A percentile compares a stretch with the other conserved stretches of the same genome.
Conservation (phyloP, 305 asterid genomes). For the Withania somnifera region DNA sequence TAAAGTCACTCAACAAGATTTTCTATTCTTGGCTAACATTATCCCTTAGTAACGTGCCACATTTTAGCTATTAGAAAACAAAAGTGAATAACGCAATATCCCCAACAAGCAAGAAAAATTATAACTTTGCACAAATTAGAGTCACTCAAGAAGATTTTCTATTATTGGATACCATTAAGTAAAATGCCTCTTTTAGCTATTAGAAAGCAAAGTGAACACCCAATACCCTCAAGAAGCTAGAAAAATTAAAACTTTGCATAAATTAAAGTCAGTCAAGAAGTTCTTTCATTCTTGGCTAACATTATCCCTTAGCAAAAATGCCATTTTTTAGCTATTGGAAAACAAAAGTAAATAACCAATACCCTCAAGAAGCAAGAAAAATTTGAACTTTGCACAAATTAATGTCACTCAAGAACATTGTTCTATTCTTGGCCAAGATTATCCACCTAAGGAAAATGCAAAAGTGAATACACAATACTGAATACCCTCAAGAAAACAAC, state of each 20-base stretch:
- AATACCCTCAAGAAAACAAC: too few relatives aligned
- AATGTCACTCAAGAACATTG: neutral
- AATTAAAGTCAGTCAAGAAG: neutral
- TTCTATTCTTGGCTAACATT: constrained; percentile 8
- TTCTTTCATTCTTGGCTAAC: constrained; percentile 4
- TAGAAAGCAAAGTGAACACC: neutral
- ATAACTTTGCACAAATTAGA: neutral
- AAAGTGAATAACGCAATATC: neutral
- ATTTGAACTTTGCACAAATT: neutral
- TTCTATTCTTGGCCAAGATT: too few relatives aligned
- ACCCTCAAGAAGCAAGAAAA: neutral
- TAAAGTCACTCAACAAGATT: neutral
- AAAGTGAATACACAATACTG: too few relatives aligned
- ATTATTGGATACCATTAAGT: constrained; percentile 7
- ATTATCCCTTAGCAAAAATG: neutral
- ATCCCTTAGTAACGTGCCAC: neutral
- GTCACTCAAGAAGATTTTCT: neutral
- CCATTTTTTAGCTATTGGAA: constrained; percentile 13
- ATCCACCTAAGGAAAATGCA: too few relatives aligned
- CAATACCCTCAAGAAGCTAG: neutral
- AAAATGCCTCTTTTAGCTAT: constrained; percentile 14
- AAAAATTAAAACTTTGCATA: neutral
- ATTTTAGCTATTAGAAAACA: constrained; percentile 15
- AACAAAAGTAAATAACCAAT: neutral
- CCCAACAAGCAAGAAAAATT: neutral